Evolutionary conservation across 2,329 filamentous ascomycete genomes (phyloP).

Genomic region (Cladobotryum protrusum): DNA sequence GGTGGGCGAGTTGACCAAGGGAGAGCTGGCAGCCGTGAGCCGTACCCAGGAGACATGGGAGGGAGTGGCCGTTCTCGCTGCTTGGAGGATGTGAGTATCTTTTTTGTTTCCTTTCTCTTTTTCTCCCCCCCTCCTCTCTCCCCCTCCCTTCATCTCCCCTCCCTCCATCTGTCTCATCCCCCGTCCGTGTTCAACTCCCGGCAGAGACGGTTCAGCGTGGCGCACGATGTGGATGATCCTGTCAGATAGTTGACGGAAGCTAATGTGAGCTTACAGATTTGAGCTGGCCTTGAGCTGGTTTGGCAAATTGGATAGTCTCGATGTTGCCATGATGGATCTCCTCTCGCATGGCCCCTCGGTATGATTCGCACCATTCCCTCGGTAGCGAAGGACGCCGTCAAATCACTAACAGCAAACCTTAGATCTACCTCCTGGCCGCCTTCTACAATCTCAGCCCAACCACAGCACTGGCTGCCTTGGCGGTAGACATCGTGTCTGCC

Average conservation of each 20-base stretch:
- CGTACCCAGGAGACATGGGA: slow-evolving; percentile 55
- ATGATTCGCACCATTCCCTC: slow-evolving; percentile 10
- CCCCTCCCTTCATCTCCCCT: background rate
- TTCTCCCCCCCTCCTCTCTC: background rate
- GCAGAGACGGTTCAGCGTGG: background rate
- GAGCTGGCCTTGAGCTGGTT: slow-evolving; percentile 71
- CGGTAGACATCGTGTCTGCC: slow-evolving; percentile 62
- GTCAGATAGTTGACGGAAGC: slow-evolving; percentile 2
- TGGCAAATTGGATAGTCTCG: slow-evolving; percentile 65
- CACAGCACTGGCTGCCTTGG: slow-evolving; percentile 55
- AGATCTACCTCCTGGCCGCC: slow-evolving; percentile 67
- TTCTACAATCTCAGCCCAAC: slow-evolving; percentile 67
- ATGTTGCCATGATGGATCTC: slow-evolving; percentile 58
- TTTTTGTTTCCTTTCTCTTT: background rate
- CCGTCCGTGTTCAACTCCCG: background rate
- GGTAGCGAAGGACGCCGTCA: background rate
- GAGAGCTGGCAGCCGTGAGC: slow-evolving; percentile 62
- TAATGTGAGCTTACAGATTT: slow-evolving; percentile 38
- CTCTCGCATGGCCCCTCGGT: slow-evolving; percentile 70
- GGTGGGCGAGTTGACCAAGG: slow-evolving; percentile 51
- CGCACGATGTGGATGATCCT: background rate
- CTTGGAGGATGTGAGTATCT: slow-evolving; percentile 49
- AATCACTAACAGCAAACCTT: slow-evolving; percentile 4
- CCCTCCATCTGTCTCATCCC: background rate
- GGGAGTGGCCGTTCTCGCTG: slow-evolving; percentile 50